phyloP scores from a whole-genome alignment of 495 filamentous ascomycete genomes.

The Penicillium roqueforti region DNA sequence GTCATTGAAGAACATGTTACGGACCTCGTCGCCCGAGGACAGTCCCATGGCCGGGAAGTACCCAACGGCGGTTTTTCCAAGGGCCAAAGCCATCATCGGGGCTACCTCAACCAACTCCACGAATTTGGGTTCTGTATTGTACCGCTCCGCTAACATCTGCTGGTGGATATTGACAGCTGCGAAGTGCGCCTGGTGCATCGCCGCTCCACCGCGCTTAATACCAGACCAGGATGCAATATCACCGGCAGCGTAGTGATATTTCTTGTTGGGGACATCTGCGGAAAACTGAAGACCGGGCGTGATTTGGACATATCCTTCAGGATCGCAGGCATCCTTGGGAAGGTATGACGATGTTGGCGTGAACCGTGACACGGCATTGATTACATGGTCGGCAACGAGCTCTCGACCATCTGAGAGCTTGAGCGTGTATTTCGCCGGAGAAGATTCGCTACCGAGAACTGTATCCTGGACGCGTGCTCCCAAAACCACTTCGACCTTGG shows the following conservation, averaged over 20 bases:
- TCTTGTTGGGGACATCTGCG: constrained; percentile 33
- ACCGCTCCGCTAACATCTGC: neutral
- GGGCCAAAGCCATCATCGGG: constrained; percentile 5
- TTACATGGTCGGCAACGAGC: constrained; percentile 47
- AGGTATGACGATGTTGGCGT: constrained; percentile 49
- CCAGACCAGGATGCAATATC: constrained; percentile 11
- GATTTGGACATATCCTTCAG: constrained; percentile 49
- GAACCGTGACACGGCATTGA: constrained; percentile 50
- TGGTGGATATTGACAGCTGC: constrained; percentile 3
- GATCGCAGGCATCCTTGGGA: constrained; percentile 38
- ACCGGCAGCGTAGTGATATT: constrained; percentile 47
- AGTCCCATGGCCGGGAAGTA: constrained; percentile 1
- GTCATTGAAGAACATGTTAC: constrained; percentile 5
- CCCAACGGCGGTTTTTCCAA: constrained; percentile 1
- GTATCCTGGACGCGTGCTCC: constrained; percentile 1
- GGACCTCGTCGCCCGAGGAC: neutral
- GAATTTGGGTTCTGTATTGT: constrained; percentile 1
- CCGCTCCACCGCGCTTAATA: constrained; percentile 1
- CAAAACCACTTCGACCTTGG: constrained; percentile 42
- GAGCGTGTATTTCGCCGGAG: constrained; percentile 27
- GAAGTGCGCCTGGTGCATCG: constrained; percentile 5
- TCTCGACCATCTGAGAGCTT: constrained; percentile 47
- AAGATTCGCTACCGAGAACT: constrained; percentile 29
- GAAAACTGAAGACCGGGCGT: constrained; percentile 37
- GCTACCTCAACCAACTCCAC: neutral